Evolutionary conservation across 2,329 filamentous ascomycete genomes (phyloP).

Genomic region (Colletotrichum coccodes): DNA sequence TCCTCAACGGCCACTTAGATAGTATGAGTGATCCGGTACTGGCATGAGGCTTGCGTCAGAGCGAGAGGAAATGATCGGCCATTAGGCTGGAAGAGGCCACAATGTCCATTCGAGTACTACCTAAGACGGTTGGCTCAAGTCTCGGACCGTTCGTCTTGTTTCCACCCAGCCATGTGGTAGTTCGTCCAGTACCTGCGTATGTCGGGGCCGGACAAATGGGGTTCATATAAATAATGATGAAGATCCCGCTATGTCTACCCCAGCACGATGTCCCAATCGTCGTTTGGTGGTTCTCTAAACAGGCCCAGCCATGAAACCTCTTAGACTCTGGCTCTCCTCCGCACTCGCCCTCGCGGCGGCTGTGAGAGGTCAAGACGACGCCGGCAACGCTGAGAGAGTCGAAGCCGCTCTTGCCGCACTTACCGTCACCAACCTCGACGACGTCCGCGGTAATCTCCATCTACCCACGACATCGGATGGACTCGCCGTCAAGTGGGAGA

Average conservation of each 20-base stretch:
- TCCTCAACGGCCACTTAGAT: background rate
- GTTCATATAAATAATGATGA: conserved; percentile 1
- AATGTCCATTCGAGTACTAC: conserved; percentile 5
- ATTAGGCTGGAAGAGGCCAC: background rate
- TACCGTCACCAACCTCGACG: conserved; percentile 44
- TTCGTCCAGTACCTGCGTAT: background rate
- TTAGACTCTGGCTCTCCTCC: conserved; percentile 18
- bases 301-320: conserved; percentile 2
- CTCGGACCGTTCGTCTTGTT: background rate
- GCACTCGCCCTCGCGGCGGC: conserved; percentile 19
- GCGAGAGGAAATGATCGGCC: conserved; percentile 2
- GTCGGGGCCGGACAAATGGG: background rate
- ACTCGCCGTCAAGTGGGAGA: conserved; percentile 47
- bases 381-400: background rate
- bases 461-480: conserved; percentile 44
- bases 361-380: conserved; percentile 9
- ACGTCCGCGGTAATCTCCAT: conserved; percentile 50
- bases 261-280: background rate
- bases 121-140: conserved; percentile 17
- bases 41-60: conserved; percentile 3
- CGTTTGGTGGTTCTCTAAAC: background rate
- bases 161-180: conserved; percentile 7
- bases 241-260: background rate
- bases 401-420: conserved; percentile 37
- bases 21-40: background rate